phyloP scores from a whole-genome alignment of 768 basidiomycete genomes.

The Arthromyces matolae region DNA sequence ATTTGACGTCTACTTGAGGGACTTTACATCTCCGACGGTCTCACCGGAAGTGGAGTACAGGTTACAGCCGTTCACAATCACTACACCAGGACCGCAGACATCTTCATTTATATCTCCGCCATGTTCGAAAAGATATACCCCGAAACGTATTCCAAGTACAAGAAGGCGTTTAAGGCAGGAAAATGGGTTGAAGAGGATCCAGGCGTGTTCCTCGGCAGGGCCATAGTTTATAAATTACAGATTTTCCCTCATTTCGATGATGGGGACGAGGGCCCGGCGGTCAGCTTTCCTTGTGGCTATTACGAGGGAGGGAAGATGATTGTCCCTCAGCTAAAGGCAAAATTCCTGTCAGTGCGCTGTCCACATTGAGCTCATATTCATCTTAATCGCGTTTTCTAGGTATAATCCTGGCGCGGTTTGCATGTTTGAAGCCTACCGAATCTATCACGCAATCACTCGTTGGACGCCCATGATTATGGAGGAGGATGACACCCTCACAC shows the following conservation, averaged over 20 bases:
- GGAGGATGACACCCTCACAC: too few relatives aligned
- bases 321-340: background rate
- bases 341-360: background rate
- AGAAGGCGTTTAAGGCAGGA: background rate
- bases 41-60: background rate
- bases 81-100: background rate
- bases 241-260: background rate
- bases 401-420: background rate
- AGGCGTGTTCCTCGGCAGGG: constrained; percentile 1
- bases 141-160: background rate
- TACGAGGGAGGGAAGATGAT: background rate
- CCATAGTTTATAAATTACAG: background rate
- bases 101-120: background rate
- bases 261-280: background rate
- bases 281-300: background rate
- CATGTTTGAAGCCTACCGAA: background rate
- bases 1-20: too few relatives aligned
- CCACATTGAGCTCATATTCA: background rate
- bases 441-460: background rate
- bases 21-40: background rate
- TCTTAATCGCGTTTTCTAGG: background rate
- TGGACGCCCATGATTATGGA: background rate
- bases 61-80: background rate
- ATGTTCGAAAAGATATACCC: background rate
- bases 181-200: constrained; percentile 1